Evolutionary conservation across 768 basidiomycete genomes (phyloP), one percentile per base, ranked within the genome.

Genomic region (Mycena galopus): DNA sequence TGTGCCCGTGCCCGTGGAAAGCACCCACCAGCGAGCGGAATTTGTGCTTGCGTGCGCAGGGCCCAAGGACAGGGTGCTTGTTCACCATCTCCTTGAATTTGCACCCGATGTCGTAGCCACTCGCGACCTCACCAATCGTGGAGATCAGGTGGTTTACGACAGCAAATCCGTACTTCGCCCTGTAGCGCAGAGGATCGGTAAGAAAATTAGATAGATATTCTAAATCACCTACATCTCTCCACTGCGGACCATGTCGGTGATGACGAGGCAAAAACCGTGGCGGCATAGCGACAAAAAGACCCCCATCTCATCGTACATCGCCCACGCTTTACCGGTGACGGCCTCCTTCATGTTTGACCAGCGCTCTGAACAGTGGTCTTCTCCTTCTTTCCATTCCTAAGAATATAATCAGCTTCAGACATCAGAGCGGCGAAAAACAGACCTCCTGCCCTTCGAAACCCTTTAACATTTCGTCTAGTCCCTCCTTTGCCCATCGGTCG

Each of bases 261-360:
- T 51, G 63, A 74, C 76, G 1, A 82, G 67, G 30, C 80, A 65
- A 0, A 82, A 74, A 0, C 82, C 81, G 78, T 85, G 83, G 2
- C 77, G 69, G 71, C 84, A 85, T 8, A 78, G 78, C 67, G 73
- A 57, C 0, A 81, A 77, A 67, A 87, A 86, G 10, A 84, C 75
- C 0, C 85, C 83, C 0, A 82, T 79, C 76, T 85, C 82, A 0
- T 81, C 69, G 61, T 83, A 86, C 6, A 84, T 73, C 2, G 67
- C 75, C 83, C 80, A 84, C 78, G 80, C 81, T n/a, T 71, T 77
- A 69, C 27, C 32, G 3, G 66, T 67, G 3, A 69, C 50, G 2
- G 51, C 44, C 32, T 82, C 84, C 42, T 74, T 75, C 72, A 35
- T 84, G 61, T 69, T 69, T 32, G 63, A 16, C 68, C 68, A 69